Evolutionary conservation across 768 basidiomycete species (phyloP), one percentile per base, ranked within the genome.

Genomic region (Leccinum longicurvipes): DNA sequence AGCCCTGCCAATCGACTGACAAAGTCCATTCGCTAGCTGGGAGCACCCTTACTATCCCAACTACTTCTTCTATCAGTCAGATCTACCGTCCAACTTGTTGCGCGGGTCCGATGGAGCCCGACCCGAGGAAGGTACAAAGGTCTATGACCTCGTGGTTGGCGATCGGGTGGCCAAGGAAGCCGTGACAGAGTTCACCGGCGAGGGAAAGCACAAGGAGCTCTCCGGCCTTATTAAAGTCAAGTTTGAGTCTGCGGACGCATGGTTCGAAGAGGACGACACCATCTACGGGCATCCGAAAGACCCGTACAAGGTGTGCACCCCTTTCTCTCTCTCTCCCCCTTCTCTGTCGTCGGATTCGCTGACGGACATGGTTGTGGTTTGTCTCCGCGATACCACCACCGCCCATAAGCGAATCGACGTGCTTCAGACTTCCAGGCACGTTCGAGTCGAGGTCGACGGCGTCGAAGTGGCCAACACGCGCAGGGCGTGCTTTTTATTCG

Each of bases 211-310:
- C 58, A 71, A 75, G 42, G 64, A 74, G 49, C 64, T 84, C 12
- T 70, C 70, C 23, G 80, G 79, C 6, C 71, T 85, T 27, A 70
- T 81, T 34, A 80, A 76, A 47, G 64, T 87, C 55, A 64, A 65
- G 12, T 85, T 83, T 51, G 67, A 69, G 14, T 76, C 76, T 17
- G 77, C 79, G 62, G 84, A 85, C 58, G 77, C 77, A 3, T 87
- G 86, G 85, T 84, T 86, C 50, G 85, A 87, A 71, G 85, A 87
- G 63, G 85, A 86, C 48, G 84, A 87, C 47, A 67, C 80, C 53
- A 77, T 86, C 29, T 82, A 75, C 54, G 72, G 76, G 2, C 85
- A 87, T 56, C 81, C 83, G 8, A 86, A 82, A 61, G 85, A 87
- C 64, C 84, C 85, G 1, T 87, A 85, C 70, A 87, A 87, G 76